Percentiles rank a stretch among this genome's conserved stretches.
phyloP scores from a whole-genome alignment of 352 stramenopile species.

The Elongisporangium prolatum region DNA sequence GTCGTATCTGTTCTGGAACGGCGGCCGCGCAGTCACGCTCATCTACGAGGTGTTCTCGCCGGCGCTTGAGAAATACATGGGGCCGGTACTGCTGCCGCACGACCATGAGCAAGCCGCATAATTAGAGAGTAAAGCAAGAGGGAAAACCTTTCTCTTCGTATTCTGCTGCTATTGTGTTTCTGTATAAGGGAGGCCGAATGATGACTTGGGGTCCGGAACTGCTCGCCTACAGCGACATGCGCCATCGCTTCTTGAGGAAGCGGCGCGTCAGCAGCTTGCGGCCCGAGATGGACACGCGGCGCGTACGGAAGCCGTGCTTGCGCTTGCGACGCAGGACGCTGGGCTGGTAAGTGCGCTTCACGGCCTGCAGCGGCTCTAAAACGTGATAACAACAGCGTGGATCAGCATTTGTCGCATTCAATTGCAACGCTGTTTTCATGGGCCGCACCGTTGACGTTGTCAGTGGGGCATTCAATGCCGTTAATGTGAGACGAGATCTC shows the following conservation, averaged over 20 bases:
- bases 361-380: conserved; percentile 60
- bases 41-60: conserved; percentile 90
- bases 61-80: conserved; percentile 73
- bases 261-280: conserved; percentile 78
- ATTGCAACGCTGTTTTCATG: not conserved
- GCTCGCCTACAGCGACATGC: conserved; percentile 67
- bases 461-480: conserved; percentile 37
- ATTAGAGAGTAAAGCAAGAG: not conserved
- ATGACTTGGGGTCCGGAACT: not conserved
- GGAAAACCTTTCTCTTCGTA: conserved; percentile 2
- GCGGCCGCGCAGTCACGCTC: conserved; percentile 69
- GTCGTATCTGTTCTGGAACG: conserved; percentile 85
- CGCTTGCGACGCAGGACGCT: conserved; percentile 83
- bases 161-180: conserved; percentile 11
- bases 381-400: conserved; percentile 1
- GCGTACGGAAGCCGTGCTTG: conserved; percentile 82
- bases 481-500: conserved; percentile 26
- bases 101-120: not conserved
- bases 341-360: conserved; percentile 86
- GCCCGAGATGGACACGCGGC: conserved; percentile 67
- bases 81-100: conserved; percentile 34
- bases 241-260: conserved; percentile 79
- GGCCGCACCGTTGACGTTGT: conserved; percentile 34
- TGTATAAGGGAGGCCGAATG: not conserved
- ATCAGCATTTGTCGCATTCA: conserved; percentile 1